phyloP scores from a whole-genome alignment of 2,329 filamentous ascomycete species.

The Aspergillus ustus region DNA sequence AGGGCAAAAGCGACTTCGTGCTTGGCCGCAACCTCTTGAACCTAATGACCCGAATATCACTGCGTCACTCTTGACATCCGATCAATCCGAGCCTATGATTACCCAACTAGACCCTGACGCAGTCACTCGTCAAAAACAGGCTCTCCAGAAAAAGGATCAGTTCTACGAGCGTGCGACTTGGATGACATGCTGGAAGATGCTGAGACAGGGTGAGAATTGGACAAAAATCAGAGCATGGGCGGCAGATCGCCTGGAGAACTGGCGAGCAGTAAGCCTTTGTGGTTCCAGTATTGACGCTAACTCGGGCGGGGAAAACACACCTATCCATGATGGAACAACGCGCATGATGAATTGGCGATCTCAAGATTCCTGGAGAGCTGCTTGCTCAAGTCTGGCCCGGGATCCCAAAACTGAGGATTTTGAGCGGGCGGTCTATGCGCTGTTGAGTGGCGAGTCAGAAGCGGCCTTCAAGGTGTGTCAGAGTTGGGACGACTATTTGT shows the following conservation, averaged over 20 bases:
- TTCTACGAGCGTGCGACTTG: constrained; percentile 90
- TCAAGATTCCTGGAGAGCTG: constrained; percentile 44
- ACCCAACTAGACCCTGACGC: constrained; percentile 94
- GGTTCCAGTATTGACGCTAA: constrained; percentile 52
- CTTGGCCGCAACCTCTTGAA: constrained; percentile 68
- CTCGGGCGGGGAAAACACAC: constrained; percentile 33
- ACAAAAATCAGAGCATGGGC: constrained; percentile 83
- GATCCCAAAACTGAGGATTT: constrained; percentile 73
- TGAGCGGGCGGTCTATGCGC: constrained; percentile 86
- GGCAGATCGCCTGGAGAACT: constrained; percentile 80
- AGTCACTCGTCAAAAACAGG: constrained; percentile 74
- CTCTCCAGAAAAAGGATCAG: constrained; percentile 79
- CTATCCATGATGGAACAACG: constrained; percentile 42
- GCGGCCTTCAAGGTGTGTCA: constrained; percentile 77
- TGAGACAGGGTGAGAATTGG: constrained; percentile 79
- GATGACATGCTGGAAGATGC: constrained; percentile 91
- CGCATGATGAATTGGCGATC: constrained; percentile 49
- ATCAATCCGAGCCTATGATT: constrained; percentile 68
- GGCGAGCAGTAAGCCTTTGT: constrained; percentile 83
- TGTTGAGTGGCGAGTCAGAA: constrained; percentile 82
- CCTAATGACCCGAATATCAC: constrained; percentile 63
- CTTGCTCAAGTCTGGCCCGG: constrained; percentile 53
- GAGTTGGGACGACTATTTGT: constrained; percentile 85
- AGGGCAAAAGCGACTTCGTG: constrained; percentile 78
- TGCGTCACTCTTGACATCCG: constrained; percentile 61